phyloP scores from a whole-genome alignment of 139 green algal species.

The Prasinococcaceae sp. region DNA sequence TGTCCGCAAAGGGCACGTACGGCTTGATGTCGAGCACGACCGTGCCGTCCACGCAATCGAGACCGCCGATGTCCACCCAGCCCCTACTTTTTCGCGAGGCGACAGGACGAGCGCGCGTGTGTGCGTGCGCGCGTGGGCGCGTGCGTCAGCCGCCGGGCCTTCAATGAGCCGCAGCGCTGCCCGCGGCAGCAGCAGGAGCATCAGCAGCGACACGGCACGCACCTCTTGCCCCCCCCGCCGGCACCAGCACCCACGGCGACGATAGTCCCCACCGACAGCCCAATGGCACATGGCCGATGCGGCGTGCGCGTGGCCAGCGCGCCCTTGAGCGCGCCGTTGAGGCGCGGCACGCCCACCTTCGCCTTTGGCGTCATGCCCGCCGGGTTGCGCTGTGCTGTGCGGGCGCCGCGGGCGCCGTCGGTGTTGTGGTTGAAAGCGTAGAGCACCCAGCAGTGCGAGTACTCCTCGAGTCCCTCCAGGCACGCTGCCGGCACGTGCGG shows the following conservation, averaged over 20 bases:
- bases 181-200: no score
- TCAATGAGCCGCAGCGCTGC: no score
- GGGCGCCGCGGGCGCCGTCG: conserved; percentile 8
- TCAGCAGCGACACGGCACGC: no score
- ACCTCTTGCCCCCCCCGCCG: no score
- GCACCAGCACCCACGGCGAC: no score
- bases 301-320: conserved; percentile 74
- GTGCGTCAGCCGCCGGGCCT: no score
- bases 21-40: conserved; percentile 88
- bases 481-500: conserved; percentile 32
- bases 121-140: conserved; percentile 1
- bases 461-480: conserved; percentile 67
- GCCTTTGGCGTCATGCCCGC: background rate
- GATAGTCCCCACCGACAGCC: conserved; percentile 59
- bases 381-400: background rate
- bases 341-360: conserved; percentile 56
- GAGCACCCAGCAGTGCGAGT: conserved; percentile 79
- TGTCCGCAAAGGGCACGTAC: conserved; percentile 76
- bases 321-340: conserved; percentile 62
- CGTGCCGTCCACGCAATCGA: conserved; percentile 76
- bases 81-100: background rate
- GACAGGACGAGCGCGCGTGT: background rate
- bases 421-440: conserved; percentile 93
- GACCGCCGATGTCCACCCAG: conserved; percentile 40
- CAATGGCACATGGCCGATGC: conserved; percentile 63